phyloP scores from a whole-genome alignment of 2,329 filamentous ascomycete genomes.

The Coleophoma cylindrospora region DNA sequence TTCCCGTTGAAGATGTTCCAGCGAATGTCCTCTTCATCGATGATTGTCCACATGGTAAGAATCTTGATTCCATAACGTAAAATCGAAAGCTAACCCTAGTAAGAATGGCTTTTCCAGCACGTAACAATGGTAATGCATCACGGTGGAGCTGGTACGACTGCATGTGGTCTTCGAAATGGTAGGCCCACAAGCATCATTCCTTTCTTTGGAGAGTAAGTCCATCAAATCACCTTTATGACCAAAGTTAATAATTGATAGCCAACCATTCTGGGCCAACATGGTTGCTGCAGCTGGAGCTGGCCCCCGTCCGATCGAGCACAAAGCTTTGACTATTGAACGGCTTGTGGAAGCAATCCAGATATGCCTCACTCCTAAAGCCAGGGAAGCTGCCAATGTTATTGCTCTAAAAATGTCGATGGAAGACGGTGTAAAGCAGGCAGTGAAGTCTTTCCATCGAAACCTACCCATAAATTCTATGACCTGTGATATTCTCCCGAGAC shows the following conservation, averaged over 20 bases:
- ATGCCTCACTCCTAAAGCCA: slow-evolving; percentile 25
- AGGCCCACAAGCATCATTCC: slow-evolving; percentile 32
- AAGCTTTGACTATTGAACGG: slow-evolving; percentile 25
- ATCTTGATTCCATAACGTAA: not conserved
- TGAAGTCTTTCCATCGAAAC: slow-evolving; percentile 32
- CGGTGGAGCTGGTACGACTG: slow-evolving; percentile 24
- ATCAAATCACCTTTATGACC: not conserved
- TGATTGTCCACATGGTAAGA: slow-evolving; percentile 7
- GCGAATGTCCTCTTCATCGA: slow-evolving; percentile 8
- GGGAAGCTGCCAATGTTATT: slow-evolving; percentile 25
- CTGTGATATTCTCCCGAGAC: slow-evolving; percentile 32
- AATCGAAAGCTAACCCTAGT: not conserved
- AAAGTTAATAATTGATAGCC: slow-evolving; percentile 8
- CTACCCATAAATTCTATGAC: slow-evolving; percentile 26
- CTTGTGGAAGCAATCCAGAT: slow-evolving; percentile 30
- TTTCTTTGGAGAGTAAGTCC: slow-evolving; percentile 33
- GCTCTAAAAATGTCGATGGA: slow-evolving; percentile 28
- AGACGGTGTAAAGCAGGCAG: slow-evolving; percentile 31
- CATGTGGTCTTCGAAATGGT: slow-evolving; percentile 28
- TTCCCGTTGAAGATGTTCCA: not conserved
- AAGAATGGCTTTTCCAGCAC: slow-evolving; percentile 30
- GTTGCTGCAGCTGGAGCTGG: slow-evolving; percentile 33
- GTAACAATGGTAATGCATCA: slow-evolving; percentile 30
- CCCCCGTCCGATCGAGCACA: slow-evolving; percentile 30
- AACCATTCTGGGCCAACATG: slow-evolving; percentile 39